A percentile compares a stretch with the other conserved stretches of the same genome.
phyloP scores from a whole-genome alignment of 1,139 yeast species.

The Hemisphaericaspora subhashii region DNA sequence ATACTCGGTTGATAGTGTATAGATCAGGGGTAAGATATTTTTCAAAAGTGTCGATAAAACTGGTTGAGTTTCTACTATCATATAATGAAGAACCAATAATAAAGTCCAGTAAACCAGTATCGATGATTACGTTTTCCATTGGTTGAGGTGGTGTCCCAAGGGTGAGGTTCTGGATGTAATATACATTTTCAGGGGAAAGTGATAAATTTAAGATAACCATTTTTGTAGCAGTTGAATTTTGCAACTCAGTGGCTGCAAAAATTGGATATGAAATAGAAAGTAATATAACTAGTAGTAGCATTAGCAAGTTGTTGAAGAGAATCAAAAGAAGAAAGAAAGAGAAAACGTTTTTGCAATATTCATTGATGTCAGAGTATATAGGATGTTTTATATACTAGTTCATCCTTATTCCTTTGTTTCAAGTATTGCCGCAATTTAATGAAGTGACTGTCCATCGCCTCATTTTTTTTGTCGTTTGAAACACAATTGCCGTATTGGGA shows the following conservation, averaged over 20 bases:
- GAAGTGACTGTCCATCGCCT: too few relatives aligned
- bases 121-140: constrained; percentile 17
- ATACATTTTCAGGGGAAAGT: constrained; percentile 10
- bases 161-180: constrained; percentile 15
- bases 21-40: constrained; percentile 13
- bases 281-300: not conserved
- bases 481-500: too few relatives aligned
- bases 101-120: constrained; percentile 26
- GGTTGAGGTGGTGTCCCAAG: constrained; percentile 20
- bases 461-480: too few relatives aligned
- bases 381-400: too few relatives aligned
- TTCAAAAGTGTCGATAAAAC: constrained; percentile 13
- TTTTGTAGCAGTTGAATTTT: not conserved
- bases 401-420: too few relatives aligned
- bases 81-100: constrained; percentile 15
- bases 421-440: too few relatives aligned
- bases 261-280: not conserved
- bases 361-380: too few relatives aligned
- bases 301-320: not conserved
- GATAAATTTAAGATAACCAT: not conserved
- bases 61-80: constrained; percentile 12
- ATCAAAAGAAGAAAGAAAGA: not conserved
- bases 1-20: constrained; percentile 12
- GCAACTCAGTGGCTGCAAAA: not conserved
- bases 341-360: too few relatives aligned